Base-by-base conservation (phyloP, 208 protist species). In the Trypanosoma cruzi region DNA sequence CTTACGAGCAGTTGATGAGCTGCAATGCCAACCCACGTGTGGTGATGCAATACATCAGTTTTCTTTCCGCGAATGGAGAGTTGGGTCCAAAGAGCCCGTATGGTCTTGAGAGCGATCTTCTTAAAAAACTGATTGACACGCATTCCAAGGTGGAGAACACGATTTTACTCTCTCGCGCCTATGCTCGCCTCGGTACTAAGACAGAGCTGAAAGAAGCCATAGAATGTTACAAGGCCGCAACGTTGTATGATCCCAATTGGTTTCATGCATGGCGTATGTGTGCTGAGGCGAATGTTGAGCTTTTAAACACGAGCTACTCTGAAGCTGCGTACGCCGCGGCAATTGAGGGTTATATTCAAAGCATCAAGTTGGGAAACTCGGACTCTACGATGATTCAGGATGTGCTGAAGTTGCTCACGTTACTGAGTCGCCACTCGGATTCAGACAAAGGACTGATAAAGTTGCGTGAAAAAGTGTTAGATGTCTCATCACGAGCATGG, bases 361-460 rank as follows among this genome's bases (percentile, higher is more conserved):
- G 87, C 68, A 93, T 94, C 56, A 82, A 91, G 64, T 76, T 93
- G 1, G 89, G 84, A 24, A 85, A 78, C 16, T 90, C 86, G 8
- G 82, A 90, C 70, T 89, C 88, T 20, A 90, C 84, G 14, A 76
- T 89, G 26, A 91, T 97, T 42, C 99, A 99, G 79, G 99, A 99
- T 80, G 97, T 98, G 42, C 86, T 99, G n/a, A 94, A 99, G 59
- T 80, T 99, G 16, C 85, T 99, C 28, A 99, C 98, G 28, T 76
- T 99, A 13, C 99, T 97, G 95, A 99, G 99, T 73, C 87, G 90
- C 29, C 83, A 98, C 65, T 93, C 89, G 65, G 85, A 94, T 69
- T 52, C 65, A 18, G 80, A 90, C 28, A 49, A 77, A 36, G 89
- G 90, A 20, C 80, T 93, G 52, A 80, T 81, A n/a, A 91, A 92